A percentile compares a stretch with the other conserved stretches of the same genome.
Evolutionary conservation across 2,329 filamentous ascomycete species (phyloP).

Genomic region (Tolypocladium endophyticum): DNA sequence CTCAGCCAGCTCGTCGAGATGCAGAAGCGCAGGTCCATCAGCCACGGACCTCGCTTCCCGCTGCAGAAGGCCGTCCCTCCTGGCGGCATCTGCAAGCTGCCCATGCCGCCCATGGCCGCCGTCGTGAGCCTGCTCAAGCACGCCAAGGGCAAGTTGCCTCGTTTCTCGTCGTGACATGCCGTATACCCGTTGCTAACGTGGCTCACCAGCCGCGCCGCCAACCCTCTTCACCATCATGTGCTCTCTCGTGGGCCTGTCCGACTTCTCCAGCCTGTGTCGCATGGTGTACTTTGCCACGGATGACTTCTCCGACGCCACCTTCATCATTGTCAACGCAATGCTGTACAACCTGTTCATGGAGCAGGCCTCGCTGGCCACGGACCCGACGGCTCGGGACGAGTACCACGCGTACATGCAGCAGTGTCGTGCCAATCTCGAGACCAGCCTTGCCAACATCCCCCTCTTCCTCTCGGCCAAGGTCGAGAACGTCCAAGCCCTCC

Average conservation of each 20-base stretch:
- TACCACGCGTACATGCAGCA: constrained; percentile 27
- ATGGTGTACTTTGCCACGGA: constrained; percentile 41
- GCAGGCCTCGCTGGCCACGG: constrained; percentile 25
- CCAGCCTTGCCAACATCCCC: constrained; percentile 38
- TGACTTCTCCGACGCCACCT: constrained; percentile 37
- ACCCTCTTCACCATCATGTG: constrained; percentile 40
- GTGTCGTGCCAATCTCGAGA: constrained; percentile 39
- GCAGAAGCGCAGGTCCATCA: constrained; percentile 30
- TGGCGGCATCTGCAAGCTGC: constrained; percentile 38
- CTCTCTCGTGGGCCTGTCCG: constrained; percentile 35
- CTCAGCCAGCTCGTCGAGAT: constrained; percentile 42
- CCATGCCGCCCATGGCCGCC: constrained; percentile 41
- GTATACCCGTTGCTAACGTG: constrained; percentile 1
- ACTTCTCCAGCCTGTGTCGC: constrained; percentile 39
- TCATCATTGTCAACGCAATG: constrained; percentile 38
- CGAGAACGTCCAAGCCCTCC: constrained; percentile 46
- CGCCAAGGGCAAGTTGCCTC: constrained; percentile 27
- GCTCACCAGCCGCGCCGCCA: constrained; percentile 28
- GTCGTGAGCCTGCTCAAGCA: constrained; percentile 39
- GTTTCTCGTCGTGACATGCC: neutral
- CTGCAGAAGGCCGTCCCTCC: constrained; percentile 34
- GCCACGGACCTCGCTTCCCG: constrained; percentile 32
- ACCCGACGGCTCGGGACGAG: constrained; percentile 20
- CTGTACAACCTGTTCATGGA: constrained; percentile 41
- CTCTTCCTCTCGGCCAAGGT: constrained; percentile 44